Conservation (phyloP, 257 asterid genomes). For the Osmanthus fragrans region DNA sequence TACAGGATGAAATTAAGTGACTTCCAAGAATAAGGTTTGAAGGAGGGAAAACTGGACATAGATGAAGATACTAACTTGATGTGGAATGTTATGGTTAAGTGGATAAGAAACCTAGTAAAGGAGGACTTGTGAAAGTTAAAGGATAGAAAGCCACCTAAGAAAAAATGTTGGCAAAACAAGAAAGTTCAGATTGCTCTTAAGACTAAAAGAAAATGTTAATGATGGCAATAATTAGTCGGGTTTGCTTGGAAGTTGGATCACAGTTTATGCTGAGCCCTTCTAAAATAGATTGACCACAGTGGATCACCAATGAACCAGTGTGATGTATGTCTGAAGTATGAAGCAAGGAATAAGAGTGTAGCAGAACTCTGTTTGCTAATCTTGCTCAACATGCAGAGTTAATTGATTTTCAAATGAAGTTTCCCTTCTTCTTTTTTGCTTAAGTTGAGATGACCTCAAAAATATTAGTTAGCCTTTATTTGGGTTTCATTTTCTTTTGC, state of each 20-base stretch:
- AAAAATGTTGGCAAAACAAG: not conserved
- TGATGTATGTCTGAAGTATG: not conserved
- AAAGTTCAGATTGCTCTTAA: not conserved
- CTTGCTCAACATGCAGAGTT: conserved; percentile 1
- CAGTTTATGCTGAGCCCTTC: not conserved
- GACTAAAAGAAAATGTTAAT: not conserved
- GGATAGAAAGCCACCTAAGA: not conserved
- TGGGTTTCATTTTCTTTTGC: too few species aligned
- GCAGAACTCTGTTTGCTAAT: not conserved
- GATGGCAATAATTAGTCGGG: not conserved
- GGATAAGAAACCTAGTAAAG: not conserved
- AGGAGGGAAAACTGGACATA: not conserved
- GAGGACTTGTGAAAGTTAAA: not conserved
- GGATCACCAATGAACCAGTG: not conserved
- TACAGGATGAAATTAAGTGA: not conserved
- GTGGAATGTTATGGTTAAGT: not conserved
- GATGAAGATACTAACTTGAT: not conserved
- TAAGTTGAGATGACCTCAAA: not conserved
- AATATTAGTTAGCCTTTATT: too few species aligned
- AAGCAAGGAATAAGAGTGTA: not conserved
- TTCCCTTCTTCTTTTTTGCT: not conserved
- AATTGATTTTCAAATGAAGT: not conserved
- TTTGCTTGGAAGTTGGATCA: not conserved
- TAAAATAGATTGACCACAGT: not conserved
- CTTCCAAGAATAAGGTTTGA: not conserved